Percentiles rank a stretch among this genome's conserved stretches.
Evolutionary conservation across 192 early-diverging fungal species (phyloP).

Genomic region (Dispira simplex): DNA sequence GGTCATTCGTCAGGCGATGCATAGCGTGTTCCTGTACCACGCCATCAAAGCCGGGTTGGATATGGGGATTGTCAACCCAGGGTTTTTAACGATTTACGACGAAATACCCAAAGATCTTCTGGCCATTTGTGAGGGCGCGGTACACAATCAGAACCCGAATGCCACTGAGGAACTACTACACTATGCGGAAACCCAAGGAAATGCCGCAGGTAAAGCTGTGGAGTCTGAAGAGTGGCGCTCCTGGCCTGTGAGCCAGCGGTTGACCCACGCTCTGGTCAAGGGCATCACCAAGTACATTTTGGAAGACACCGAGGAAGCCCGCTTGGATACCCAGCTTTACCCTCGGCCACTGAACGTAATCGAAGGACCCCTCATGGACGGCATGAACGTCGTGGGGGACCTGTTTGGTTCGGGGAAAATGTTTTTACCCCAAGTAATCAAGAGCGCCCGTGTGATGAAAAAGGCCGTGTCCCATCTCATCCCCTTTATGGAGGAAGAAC

Average conservation of each 20-base stretch:
- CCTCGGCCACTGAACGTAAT: slow-evolving; percentile 89
- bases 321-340: slow-evolving; percentile 52
- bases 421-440: slow-evolving; percentile 98
- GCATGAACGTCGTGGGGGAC: slow-evolving; percentile 89
- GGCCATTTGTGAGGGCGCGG: slow-evolving; percentile 79
- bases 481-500: slow-evolving; percentile 86
- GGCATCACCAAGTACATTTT: slow-evolving; percentile 89
- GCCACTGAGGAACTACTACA: slow-evolving; percentile 86
- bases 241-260: slow-evolving; percentile 50
- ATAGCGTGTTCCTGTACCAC: slow-evolving; percentile 87
- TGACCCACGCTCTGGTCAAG: slow-evolving; percentile 79
- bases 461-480: slow-evolving; percentile 93
- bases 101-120: slow-evolving; percentile 91
- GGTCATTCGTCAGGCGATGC: slow-evolving; percentile 84
- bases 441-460: slow-evolving; percentile 94
- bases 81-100: slow-evolving; percentile 90
- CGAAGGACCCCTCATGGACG: slow-evolving; percentile 89
- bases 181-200: slow-evolving; percentile 71
- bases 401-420: slow-evolving; percentile 91
- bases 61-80: slow-evolving; percentile 98
- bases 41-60: slow-evolving; percentile 77
- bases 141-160: slow-evolving; percentile 85
- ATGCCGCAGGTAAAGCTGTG: slow-evolving; percentile 40
- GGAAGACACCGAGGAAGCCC: slow-evolving; percentile 88
- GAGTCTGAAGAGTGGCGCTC: slow-evolving; percentile 81